A percentile compares a stretch with the other conserved stretches of the same genome.
Conservation (phyloP, 2,329 filamentous ascomycete genomes). For the Exophiala xenobiotica region DNA sequence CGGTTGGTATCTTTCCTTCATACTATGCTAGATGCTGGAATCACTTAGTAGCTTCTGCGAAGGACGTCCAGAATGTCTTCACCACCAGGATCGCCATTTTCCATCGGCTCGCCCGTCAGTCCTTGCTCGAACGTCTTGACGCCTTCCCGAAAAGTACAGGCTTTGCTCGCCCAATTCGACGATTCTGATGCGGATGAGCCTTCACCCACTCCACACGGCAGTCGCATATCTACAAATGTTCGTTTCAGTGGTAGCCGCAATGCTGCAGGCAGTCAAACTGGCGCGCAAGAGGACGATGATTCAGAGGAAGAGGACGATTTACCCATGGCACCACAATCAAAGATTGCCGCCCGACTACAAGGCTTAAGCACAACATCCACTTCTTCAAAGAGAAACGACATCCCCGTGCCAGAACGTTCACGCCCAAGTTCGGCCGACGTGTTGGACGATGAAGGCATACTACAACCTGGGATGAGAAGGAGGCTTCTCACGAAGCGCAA, state of each 20-base stretch:
- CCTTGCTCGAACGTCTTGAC: conserved; percentile 22
- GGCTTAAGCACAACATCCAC: conserved; percentile 27
- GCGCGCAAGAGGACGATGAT: conserved; percentile 29
- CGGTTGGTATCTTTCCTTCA: not conserved
- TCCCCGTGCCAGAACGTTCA: not conserved
- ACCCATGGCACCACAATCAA: conserved; percentile 58
- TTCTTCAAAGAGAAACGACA: too few species aligned
- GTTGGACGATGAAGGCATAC: conserved; percentile 28
- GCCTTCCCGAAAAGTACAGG: conserved; percentile 49
- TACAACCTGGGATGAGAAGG: conserved; percentile 35
- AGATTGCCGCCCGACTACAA: conserved; percentile 65
- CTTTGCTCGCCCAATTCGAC: conserved; percentile 50
- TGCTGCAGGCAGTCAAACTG: not conserved
- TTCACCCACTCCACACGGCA: conserved; percentile 27
- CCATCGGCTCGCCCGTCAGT: conserved; percentile 10
- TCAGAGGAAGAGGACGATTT: conserved; percentile 48
- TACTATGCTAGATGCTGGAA: not conserved
- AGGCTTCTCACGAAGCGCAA: conserved; percentile 35
- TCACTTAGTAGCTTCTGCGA: not conserved
- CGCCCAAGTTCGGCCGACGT: not conserved
- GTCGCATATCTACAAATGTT: not conserved
- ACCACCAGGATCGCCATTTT: conserved; percentile 12
- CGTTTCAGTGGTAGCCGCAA: not conserved
- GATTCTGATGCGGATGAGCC: conserved; percentile 46
- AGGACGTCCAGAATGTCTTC: conserved; percentile 11